phyloP scores from a whole-genome alignment of 1,284 basidiomycete species.

The Kalmanozyma brasiliensis region DNA sequence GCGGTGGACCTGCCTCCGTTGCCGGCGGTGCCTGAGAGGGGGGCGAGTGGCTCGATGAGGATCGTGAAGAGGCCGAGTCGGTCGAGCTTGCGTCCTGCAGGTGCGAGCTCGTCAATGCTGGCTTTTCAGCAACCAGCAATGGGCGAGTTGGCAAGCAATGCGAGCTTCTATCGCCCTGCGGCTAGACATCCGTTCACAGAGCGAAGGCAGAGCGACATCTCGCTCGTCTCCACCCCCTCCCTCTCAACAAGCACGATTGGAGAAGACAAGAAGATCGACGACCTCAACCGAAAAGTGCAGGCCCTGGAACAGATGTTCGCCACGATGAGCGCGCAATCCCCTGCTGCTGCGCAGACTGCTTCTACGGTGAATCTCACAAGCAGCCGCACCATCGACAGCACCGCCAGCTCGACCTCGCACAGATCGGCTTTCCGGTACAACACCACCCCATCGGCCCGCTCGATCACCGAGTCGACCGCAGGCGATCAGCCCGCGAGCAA shows the following conservation, averaged over 20 bases:
- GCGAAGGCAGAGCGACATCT: conserved; percentile 2
- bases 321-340: conserved; percentile 4
- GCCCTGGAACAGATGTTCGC: conserved; percentile 25
- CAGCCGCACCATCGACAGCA: background rate
- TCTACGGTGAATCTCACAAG: too few relatives aligned
- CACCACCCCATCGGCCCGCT: background rate
- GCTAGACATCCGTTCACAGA: background rate
- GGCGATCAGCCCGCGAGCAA: background rate
- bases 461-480: background rate
- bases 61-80: too few relatives aligned
- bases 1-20: too few relatives aligned
- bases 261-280: conserved; percentile 25
- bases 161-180: too few relatives aligned
- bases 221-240: conserved; percentile 6
- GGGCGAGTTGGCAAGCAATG: too few relatives aligned
- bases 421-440: conserved; percentile 16
- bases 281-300: conserved; percentile 32
- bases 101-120: too few relatives aligned
- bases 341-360: background rate
- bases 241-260: conserved; percentile 9
- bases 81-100: too few relatives aligned
- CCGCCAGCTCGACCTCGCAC: background rate
- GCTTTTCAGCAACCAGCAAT: too few relatives aligned
- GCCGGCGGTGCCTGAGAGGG: too few relatives aligned
- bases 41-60: too few relatives aligned